Evolutionary conservation across 345 rosid species (phyloP).

Genomic region (Populus ilicifolia): DNA sequence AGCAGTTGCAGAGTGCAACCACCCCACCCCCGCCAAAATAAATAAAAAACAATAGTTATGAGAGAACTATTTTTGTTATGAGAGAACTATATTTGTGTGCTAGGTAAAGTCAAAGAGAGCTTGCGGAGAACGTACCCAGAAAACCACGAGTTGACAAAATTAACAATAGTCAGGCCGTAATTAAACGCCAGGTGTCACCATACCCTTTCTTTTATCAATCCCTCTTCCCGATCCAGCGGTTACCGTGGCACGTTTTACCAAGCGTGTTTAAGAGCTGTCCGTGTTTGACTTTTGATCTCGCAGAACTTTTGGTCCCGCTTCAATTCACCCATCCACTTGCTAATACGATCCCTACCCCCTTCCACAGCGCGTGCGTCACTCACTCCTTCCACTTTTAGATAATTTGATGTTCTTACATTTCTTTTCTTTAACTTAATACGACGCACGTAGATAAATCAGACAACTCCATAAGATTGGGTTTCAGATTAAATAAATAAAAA

Average conservation of each 20-base stretch:
- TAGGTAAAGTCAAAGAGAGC: conserved; percentile 13
- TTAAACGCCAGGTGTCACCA: conserved; percentile 34
- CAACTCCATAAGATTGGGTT: too few species aligned
- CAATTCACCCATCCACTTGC: background rate
- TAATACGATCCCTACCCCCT: background rate
- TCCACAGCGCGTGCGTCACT: background rate
- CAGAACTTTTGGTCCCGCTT: conserved; percentile 11
- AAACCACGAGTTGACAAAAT: conserved; percentile 34
- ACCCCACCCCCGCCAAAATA: too few species aligned
- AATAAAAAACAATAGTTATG: too few species aligned
- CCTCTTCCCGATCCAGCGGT: conserved; percentile 47
- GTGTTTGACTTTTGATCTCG: conserved; percentile 36
- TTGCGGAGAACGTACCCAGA: conserved; percentile 2
- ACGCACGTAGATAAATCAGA: too few species aligned
- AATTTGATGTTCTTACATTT: too few species aligned
- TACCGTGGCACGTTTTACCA: conserved; percentile 34
- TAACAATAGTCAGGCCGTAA: background rate
- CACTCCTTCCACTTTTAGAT: background rate
- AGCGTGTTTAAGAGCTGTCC: conserved; percentile 23
- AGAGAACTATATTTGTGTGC: background rate
- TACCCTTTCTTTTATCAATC: conserved; percentile 5
- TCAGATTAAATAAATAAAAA: too few species aligned
- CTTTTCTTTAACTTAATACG: too few species aligned
- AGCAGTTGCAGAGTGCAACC: too few species aligned
- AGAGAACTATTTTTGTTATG: too few species aligned